Evolutionary conservation across 78 protist genomes (phyloP).

Genomic region (Dictyostelium capitatum): DNA sequence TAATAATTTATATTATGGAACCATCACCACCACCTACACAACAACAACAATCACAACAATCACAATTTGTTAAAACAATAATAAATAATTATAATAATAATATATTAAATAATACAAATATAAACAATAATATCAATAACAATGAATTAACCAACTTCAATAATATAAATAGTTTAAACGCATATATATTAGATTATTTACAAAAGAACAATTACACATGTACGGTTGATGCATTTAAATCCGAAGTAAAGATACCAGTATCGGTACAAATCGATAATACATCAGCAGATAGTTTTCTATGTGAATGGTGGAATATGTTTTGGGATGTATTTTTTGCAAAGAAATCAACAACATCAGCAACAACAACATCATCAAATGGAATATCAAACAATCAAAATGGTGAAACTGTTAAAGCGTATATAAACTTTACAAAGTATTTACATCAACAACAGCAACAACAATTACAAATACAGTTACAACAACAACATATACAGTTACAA

Average conservation of each 20-base stretch:
- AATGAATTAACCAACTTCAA: not conserved
- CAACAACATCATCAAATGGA: not conserved
- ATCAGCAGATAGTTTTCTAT: conserved; percentile 9
- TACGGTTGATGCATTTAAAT: conserved; percentile 34
- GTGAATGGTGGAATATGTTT: conserved; percentile 40
- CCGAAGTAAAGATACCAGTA: conserved; percentile 13
- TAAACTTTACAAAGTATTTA: not conserved
- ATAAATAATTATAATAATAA: not conserved
- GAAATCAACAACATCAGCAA: not conserved
- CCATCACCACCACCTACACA: not conserved
- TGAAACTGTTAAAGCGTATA: not conserved
- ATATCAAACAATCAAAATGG: not conserved
- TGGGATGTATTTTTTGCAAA: conserved; percentile 28
- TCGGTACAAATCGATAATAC: not conserved
- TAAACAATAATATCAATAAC: not conserved
- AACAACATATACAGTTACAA: not conserved
- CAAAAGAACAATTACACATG: conserved; percentile 27
- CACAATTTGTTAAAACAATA: not conserved
- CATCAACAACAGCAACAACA: conserved; percentile 12
- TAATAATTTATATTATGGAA: not conserved
- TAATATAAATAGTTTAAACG: conserved; percentile 20
- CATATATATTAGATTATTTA: conserved; percentile 34
- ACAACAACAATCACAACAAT: not conserved
- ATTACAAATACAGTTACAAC: not conserved
- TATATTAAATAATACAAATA: not conserved